These are phyloP conservation scores for Tephrocybe rancida DNA, from an alignment of 768 basidiomycete species.

Conservation along the genomic window DNA sequence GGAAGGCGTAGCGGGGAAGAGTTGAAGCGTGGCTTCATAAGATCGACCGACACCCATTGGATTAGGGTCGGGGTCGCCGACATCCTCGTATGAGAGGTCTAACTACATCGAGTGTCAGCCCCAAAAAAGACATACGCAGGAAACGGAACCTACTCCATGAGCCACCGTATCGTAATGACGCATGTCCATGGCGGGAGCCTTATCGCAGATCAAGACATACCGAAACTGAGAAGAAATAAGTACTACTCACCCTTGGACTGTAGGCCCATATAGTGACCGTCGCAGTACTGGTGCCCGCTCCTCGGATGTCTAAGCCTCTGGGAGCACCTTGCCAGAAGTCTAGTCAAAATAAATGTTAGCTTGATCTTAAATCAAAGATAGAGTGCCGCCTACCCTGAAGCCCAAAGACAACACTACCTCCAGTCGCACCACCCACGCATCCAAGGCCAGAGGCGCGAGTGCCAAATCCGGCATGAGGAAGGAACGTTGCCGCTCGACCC, in stretches of 20 bases:
- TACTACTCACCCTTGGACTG: conserved; percentile 29
- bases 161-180: conserved; percentile 39
- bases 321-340: conserved; percentile 43
- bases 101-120: conserved; percentile 21
- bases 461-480: conserved; percentile 34
- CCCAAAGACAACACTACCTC: conserved; percentile 36
- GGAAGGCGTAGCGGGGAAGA: conserved; percentile 35
- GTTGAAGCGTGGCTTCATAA: conserved; percentile 35
- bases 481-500: conserved; percentile 28
- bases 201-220: not conserved
- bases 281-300: conserved; percentile 27
- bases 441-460: conserved; percentile 36
- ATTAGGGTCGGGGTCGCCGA: conserved; percentile 37
- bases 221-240: not conserved
- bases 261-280: conserved; percentile 40
- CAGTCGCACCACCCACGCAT: conserved; percentile 36
- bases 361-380: not conserved
- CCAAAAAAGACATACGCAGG: not conserved
- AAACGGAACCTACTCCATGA: conserved; percentile 30
- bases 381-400: conserved; percentile 26
- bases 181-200: conserved; percentile 39
- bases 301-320: conserved; percentile 35
- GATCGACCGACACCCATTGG: conserved; percentile 39
- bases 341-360: conserved; percentile 6
- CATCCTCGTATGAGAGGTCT: conserved; percentile 40